Conservation (phyloP, 768 basidiomycete species). For the Amanita molliuscula region DNA sequence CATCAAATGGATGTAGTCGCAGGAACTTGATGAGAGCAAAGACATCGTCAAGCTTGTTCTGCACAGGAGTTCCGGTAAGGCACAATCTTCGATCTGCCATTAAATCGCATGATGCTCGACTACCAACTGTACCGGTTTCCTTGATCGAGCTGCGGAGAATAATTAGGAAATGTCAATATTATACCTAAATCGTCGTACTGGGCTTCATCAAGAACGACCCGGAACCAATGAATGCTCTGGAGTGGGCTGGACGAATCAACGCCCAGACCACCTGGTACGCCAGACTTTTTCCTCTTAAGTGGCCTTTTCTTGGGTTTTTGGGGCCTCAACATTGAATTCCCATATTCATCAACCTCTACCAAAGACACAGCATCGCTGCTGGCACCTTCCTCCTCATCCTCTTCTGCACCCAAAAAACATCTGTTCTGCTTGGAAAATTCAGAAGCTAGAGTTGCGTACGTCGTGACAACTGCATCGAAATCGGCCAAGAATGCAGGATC, state of each 20-base stretch:
- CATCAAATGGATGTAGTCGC: slow-evolving; percentile 83
- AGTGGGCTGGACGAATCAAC: slow-evolving; percentile 62
- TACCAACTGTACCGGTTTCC: slow-evolving; percentile 88
- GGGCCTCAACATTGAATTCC: slow-evolving; percentile 47
- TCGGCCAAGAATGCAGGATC: slow-evolving; percentile 84
- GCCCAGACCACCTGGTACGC: slow-evolving; percentile 14
- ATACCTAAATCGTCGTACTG: slow-evolving; percentile 53
- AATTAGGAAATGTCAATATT: neutral
- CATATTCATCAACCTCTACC: slow-evolving; percentile 58
- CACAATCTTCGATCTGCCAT: slow-evolving; percentile 88
- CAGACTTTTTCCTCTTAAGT: slow-evolving; percentile 54
- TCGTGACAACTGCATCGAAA: slow-evolving; percentile 97
- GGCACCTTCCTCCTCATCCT: slow-evolving; percentile 58
- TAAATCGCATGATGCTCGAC: slow-evolving; percentile 91
- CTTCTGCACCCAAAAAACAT: slow-evolving; percentile 47
- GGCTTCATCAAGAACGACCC: slow-evolving; percentile 89
- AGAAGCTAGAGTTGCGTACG: slow-evolving; percentile 89
- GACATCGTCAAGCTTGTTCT: slow-evolving; percentile 98
- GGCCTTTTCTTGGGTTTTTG: slow-evolving; percentile 60
- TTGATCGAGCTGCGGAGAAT: slow-evolving; percentile 74
- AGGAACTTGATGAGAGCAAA: slow-evolving; percentile 96
- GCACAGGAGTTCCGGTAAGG: slow-evolving; percentile 96
- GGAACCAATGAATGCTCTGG: slow-evolving; percentile 94
- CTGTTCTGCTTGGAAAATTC: slow-evolving; percentile 87
- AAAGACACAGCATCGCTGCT: slow-evolving; percentile 56